phyloP scores from a whole-genome alignment of 2,329 filamentous ascomycete species.

The Elsinoe australis region DNA sequence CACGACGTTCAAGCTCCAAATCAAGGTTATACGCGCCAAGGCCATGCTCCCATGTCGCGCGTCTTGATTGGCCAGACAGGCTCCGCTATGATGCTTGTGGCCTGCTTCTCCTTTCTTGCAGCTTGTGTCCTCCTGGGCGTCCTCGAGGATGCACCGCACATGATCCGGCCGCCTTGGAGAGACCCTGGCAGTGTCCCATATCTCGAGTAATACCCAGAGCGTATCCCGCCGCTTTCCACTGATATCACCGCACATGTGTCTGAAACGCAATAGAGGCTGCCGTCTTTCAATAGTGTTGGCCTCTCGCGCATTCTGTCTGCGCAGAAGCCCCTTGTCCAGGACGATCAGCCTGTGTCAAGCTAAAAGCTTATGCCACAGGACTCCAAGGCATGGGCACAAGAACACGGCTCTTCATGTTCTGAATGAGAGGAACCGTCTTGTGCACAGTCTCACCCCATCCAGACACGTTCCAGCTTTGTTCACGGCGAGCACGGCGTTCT shows the following conservation, averaged over 20 bases:
- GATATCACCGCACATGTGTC: too few relatives aligned
- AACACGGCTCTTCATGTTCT: constrained; percentile 91
- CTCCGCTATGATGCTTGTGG: background rate
- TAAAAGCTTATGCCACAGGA: constrained; percentile 39
- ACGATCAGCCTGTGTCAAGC: background rate
- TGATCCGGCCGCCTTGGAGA: too few relatives aligned
- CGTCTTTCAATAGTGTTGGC: too few relatives aligned
- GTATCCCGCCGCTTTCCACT: too few relatives aligned
- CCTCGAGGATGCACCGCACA: too few relatives aligned
- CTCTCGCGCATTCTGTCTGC: too few relatives aligned
- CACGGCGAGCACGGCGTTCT: constrained; percentile 79
- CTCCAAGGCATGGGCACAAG: constrained; percentile 95
- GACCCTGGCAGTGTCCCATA: too few relatives aligned
- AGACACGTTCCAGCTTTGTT: constrained; percentile 91
- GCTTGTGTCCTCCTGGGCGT: too few relatives aligned
- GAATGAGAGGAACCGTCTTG: constrained; percentile 95
- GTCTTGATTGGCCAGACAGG: constrained; percentile 10
- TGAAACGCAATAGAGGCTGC: too few relatives aligned
- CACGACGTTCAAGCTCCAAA: constrained; percentile 10
- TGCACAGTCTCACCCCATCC: constrained; percentile 97
- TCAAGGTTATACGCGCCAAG: constrained; percentile 9
- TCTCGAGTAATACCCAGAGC: too few relatives aligned
- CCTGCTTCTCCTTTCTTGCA: background rate
- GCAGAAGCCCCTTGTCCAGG: background rate
- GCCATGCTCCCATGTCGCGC: constrained; percentile 9